These are phyloP conservation scores for Boletus tomentosulus DNA, from an alignment of 768 basidiomycete species.

Conservation along the genomic window DNA sequence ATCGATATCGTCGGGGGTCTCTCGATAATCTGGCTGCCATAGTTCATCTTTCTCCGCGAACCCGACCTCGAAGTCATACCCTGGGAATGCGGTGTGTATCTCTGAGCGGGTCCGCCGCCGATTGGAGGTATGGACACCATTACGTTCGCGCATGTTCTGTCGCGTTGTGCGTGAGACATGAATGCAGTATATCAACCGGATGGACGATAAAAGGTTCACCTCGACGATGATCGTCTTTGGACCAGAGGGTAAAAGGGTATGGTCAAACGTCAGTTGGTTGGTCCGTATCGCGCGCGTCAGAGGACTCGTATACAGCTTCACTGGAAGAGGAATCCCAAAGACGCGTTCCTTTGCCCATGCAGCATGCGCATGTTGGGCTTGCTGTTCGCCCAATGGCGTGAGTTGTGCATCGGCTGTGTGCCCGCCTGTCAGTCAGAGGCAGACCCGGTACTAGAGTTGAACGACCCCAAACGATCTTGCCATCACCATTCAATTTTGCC, in stretches of 20 bases:
- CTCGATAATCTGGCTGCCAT: constrained; percentile 39
- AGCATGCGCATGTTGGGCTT: constrained; percentile 39
- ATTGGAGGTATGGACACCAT: constrained; percentile 71
- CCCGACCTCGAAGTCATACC: constrained; percentile 48
- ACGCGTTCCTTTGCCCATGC: constrained; percentile 15
- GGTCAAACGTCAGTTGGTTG: constrained; percentile 47
- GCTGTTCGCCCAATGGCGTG: constrained; percentile 51
- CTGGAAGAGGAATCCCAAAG: constrained; percentile 16
- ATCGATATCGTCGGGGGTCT: constrained; percentile 31
- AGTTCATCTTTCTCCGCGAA: constrained; percentile 61
- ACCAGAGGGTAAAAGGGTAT: constrained; percentile 23
- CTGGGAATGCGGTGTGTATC: constrained; percentile 39
- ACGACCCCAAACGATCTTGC: constrained; percentile 62
- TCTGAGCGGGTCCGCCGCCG: constrained; percentile 48
- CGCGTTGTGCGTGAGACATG: background rate
- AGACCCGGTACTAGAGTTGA: background rate
- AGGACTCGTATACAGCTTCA: constrained; percentile 37
- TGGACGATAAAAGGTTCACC: constrained; percentile 31
- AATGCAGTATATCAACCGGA: background rate
- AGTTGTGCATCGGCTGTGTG: constrained; percentile 42
- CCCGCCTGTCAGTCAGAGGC: background rate
- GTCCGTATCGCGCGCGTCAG: constrained; percentile 60
- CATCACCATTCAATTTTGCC: constrained; percentile 62
- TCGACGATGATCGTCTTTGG: constrained; percentile 48
- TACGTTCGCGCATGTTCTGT: constrained; percentile 63